These are phyloP conservation scores for Pyricularia sp. DNA, from an alignment of 2,329 filamentous ascomycete genomes.

Conservation along the genomic window DNA sequence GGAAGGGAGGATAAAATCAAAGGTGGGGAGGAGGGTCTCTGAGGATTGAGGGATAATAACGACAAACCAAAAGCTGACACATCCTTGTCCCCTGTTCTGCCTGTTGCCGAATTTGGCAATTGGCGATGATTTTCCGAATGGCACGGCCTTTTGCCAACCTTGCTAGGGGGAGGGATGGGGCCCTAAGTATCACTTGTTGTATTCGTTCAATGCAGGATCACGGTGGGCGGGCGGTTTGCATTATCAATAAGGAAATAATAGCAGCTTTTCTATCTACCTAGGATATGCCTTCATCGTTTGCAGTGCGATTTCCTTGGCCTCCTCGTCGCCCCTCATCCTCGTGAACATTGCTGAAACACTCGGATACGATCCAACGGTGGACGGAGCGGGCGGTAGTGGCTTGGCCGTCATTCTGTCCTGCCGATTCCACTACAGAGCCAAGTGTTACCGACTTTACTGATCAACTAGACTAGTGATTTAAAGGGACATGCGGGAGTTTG, in stretches of 20 bases:
- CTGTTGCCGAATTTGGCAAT: background rate
- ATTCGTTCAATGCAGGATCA: background rate
- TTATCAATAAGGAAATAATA: background rate
- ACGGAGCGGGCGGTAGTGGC: background rate
- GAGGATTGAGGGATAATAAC: background rate
- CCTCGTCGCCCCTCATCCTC: background rate
- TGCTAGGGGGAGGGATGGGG: background rate
- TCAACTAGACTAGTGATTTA: background rate
- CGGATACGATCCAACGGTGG: background rate
- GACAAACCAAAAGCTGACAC: background rate
- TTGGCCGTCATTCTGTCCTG: background rate
- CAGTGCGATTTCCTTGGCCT: background rate
- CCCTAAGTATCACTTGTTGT: background rate
- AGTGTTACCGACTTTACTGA: background rate
- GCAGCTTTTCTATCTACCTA: background rate
- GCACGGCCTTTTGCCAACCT: background rate
- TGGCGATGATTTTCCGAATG: background rate
- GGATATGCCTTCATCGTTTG: background rate
- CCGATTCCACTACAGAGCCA: background rate
- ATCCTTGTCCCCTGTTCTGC: background rate
- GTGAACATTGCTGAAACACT: background rate
- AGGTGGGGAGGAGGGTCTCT: background rate
- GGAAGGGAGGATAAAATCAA: background rate
- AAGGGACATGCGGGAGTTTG: background rate
- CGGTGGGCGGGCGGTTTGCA: background rate